Percentiles rank a stretch among this genome's conserved stretches.
Conservation (phyloP, 768 basidiomycete species). For the Pisolithus tinctorius region DNA sequence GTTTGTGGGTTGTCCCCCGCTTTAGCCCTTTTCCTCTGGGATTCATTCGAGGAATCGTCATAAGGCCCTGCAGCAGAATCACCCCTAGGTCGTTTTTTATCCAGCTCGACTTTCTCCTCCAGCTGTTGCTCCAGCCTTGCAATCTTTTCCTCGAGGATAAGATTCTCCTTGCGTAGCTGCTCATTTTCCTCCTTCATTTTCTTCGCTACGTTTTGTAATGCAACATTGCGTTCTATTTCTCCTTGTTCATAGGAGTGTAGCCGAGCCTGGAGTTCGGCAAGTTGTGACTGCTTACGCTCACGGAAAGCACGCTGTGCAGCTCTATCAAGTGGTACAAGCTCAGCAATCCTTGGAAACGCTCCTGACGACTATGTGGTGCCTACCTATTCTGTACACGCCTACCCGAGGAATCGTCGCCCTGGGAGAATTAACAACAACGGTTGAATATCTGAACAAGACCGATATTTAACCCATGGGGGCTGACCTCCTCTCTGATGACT, state of each 20-base stretch:
- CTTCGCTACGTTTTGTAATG: constrained; percentile 77
- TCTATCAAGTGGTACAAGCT: constrained; percentile 31
- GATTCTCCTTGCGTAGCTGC: constrained; percentile 61
- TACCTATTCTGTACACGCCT: constrained; percentile 76
- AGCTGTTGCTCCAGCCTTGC: constrained; percentile 35
- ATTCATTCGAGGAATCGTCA: constrained; percentile 14
- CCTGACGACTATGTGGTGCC: constrained; percentile 4
- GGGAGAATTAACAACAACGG: background rate
- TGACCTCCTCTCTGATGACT: constrained; percentile 43
- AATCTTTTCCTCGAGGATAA: constrained; percentile 46
- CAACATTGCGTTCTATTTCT: constrained; percentile 83
- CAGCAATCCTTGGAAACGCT: constrained; percentile 3
- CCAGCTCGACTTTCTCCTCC: constrained; percentile 25
- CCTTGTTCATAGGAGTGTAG: constrained; percentile 83
- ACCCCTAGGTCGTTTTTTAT: constrained; percentile 57
- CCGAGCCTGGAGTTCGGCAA: constrained; percentile 81
- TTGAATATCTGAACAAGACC: constrained; percentile 5
- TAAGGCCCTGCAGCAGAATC: constrained; percentile 35
- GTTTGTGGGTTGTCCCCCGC: constrained; percentile 19
- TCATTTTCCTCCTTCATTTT: constrained; percentile 86
- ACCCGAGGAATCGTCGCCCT: constrained; percentile 48
- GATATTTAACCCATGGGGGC: constrained; percentile 12
- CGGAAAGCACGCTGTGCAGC: constrained; percentile 87
- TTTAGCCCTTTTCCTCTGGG: constrained; percentile 34
- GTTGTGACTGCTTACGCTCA: constrained; percentile 83